Evolutionary conservation across 2,329 filamentous ascomycete species (phyloP).

Genomic region (Paecilomyces niveus): DNA sequence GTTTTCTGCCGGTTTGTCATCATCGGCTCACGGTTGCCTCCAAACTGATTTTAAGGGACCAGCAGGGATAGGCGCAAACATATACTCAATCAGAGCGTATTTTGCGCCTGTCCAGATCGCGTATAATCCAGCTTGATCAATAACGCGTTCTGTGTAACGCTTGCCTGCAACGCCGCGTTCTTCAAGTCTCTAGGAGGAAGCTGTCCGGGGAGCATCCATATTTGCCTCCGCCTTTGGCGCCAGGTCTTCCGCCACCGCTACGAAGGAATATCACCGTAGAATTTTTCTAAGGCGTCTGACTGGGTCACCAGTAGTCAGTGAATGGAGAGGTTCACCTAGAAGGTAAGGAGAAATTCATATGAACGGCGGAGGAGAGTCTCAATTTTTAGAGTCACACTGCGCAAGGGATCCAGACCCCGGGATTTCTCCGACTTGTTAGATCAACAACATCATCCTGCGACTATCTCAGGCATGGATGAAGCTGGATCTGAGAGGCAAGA

Average conservation of each 20-base stretch:
- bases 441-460: neutral
- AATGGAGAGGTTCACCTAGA: neutral
- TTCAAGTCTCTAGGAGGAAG: neutral
- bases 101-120: neutral
- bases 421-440: neutral
- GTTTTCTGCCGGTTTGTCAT: slow-evolving; percentile 1
- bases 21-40: neutral
- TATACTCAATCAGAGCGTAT: neutral
- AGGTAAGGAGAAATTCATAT: neutral
- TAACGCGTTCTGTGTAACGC: neutral
- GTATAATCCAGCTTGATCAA: neutral
- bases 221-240: neutral
- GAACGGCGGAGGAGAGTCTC: neutral
- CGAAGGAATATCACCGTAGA: neutral
- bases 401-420: neutral
- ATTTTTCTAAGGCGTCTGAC: neutral
- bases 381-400: neutral
- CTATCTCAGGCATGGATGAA: neutral
- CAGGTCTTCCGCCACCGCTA: neutral
- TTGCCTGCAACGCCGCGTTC: neutral
- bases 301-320: neutral
- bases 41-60: neutral
- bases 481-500: neutral
- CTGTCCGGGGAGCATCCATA: neutral
- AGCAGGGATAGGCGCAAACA: neutral